A percentile compares a stretch with the other conserved stretches of the same genome.
Conservation (phyloP, 106 monocot genomes). For the Chionographis japonica region DNA sequence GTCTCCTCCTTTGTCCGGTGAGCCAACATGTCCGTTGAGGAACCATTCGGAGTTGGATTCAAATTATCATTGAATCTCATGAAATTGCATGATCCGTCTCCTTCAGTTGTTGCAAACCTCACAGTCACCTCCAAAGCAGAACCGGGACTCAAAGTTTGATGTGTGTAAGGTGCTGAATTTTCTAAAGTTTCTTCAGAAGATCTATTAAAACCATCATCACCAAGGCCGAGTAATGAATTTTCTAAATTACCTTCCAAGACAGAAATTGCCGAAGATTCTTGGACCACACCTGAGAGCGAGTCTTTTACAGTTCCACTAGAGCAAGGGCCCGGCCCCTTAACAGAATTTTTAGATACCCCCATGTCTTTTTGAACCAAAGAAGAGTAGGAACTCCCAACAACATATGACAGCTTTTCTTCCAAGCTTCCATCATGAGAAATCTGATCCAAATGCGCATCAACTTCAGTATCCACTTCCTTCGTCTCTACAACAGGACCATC, state of each 20-base stretch:
- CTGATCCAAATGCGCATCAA: neutral
- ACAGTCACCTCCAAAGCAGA: neutral
- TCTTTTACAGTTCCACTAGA: neutral
- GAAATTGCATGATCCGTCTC: neutral
- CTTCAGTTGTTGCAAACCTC: neutral
- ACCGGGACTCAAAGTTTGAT: neutral
- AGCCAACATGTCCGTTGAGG: neutral
- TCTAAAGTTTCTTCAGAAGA: constrained; percentile 10
- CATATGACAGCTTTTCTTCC: neutral
- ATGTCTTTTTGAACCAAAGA: constrained; percentile 2
- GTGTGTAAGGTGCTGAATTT: neutral
- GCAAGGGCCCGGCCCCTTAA: neutral
- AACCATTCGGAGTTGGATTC: constrained; percentile 4
- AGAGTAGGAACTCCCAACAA: constrained; percentile 2
- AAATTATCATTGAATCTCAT: neutral
- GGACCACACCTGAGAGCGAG: neutral
- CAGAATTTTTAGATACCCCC: constrained; percentile 5
- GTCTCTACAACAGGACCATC: too few relatives aligned
- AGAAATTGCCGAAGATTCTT: constrained; percentile 8
- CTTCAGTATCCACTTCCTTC: too few relatives aligned
- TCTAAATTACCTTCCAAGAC: constrained; percentile 2
- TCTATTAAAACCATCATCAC: constrained; percentile 12
- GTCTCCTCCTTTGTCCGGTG: constrained; percentile 10
- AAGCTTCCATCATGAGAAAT: constrained; percentile 11
- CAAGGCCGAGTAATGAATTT: neutral